Percentiles rank a stretch among this genome's conserved stretches.
Conservation (phyloP, 2,329 filamentous ascomycete genomes). For the Fusarium sp. region DNA sequence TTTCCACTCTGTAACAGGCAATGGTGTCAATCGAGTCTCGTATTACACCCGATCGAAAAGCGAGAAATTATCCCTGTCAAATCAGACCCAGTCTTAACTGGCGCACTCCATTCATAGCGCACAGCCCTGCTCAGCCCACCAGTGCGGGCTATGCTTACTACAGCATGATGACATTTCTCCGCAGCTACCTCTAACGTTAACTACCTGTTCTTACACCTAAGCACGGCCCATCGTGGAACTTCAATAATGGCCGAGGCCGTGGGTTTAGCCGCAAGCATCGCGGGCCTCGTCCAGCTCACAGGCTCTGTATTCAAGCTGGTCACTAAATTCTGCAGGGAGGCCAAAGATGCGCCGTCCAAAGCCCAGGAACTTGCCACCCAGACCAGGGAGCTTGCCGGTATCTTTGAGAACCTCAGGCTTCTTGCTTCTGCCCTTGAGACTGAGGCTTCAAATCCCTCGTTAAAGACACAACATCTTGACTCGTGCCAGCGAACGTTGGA, state of each 20-base stretch:
- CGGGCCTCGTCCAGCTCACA: slow-evolving; percentile 1
- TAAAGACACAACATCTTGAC: neutral
- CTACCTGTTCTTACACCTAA: neutral
- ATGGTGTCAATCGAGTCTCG: too few species aligned
- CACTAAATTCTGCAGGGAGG: slow-evolving; percentile 5
- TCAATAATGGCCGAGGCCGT: slow-evolving; percentile 1
- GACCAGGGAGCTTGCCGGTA: neutral
- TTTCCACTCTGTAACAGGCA: too few species aligned
- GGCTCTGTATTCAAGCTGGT: slow-evolving; percentile 2
- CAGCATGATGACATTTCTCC: neutral
- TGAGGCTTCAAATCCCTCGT: neutral
- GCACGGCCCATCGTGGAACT: neutral
- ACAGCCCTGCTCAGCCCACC: neutral
- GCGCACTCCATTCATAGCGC: neutral
- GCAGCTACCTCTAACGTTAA: neutral
- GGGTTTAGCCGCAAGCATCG: neutral
- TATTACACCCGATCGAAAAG: too few species aligned
- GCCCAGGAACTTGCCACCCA: slow-evolving; percentile 1
- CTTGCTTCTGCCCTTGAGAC: neutral
- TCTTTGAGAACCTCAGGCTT: neutral
- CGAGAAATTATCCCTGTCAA: too few species aligned
- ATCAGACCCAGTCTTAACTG: too few species aligned
- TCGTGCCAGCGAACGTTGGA: neutral
- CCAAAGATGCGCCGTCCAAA: slow-evolving; percentile 5
- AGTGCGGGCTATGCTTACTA: neutral